Conservation (phyloP, 768 basidiomycete genomes). For the Phanerodontia chrysosporium region DNA sequence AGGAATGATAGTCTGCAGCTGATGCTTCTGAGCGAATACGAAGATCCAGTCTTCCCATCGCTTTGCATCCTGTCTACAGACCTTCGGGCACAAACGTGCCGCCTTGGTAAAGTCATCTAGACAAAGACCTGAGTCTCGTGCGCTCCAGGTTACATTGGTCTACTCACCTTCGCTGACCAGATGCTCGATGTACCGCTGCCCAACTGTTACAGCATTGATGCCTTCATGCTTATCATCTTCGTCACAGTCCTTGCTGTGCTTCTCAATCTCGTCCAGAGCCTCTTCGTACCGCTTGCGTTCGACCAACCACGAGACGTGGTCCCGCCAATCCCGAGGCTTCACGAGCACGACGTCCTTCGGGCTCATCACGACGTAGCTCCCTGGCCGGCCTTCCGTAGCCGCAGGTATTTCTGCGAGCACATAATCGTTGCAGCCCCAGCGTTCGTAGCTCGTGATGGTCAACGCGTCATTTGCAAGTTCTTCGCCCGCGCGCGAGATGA, state of each 20-base stretch:
- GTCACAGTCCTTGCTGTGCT: conserved; percentile 37
- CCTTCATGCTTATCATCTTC: conserved; percentile 26
- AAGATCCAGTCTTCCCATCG: conserved; percentile 98
- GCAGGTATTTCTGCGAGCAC: conserved; percentile 51
- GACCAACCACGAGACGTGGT: conserved; percentile 91
- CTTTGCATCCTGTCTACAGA: conserved; percentile 73
- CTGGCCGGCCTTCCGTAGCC: conserved; percentile 24
- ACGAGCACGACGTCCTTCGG: conserved; percentile 86
- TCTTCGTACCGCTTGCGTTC: conserved; percentile 85
- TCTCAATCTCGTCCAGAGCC: conserved; percentile 78
- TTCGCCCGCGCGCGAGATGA: conserved; percentile 85
- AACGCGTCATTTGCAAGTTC: conserved; percentile 85
- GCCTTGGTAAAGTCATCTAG: conserved; percentile 63
- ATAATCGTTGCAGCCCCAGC: conserved; percentile 93
- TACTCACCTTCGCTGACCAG: conserved; percentile 72
- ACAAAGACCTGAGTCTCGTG: too few species aligned
- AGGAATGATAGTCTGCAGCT: conserved; percentile 86
- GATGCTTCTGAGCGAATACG: conserved; percentile 74
- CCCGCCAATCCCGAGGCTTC: conserved; percentile 80
- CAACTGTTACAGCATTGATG: conserved; percentile 65
- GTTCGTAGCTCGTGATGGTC: conserved; percentile 69
- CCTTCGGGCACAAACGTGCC: conserved; percentile 77
- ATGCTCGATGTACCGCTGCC: conserved; percentile 81
- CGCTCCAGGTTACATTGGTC: too few species aligned
- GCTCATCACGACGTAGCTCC: conserved; percentile 79